Evolutionary conservation across 306 rosid genomes (phyloP), one percentile per base, ranked within the genome.

Genomic region (Trichosanthes truncata): DNA sequence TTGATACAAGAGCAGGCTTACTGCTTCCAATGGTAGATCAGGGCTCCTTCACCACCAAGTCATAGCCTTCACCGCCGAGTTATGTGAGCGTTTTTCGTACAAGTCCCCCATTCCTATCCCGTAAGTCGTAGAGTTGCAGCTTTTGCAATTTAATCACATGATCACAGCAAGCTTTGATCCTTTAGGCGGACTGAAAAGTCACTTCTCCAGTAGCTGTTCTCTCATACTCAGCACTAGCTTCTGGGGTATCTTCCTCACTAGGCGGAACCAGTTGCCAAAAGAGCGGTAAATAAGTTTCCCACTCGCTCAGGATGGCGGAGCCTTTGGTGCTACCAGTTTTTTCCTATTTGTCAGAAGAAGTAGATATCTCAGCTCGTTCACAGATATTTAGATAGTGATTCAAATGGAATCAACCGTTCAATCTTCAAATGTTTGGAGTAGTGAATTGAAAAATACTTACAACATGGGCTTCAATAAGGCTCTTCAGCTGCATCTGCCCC

Each of bases 211-310:
- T 62, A 36, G 89, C 41, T 74, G 92, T 83, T 80, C 87, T 53
- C 65, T 85, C 95, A 33, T 87, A 90, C 78, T 95, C 90, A 31
- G 92, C 83, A 82, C 85, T 87, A 48, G 97, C 98, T 84, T 95
- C 98, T 9, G 97, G 98, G 60, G 97, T 91, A 86, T 95, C 97
- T 90, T 95, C 98, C 86, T 95, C 98, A 63, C 98, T 92, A 26
- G 98, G 98, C 40, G 98, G 97, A 89, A 95, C 98, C 80, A 95
- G 83, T 84, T 95, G 98, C 97, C 97, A 95, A 84, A 95, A 95
- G 73, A 95, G 91, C 46, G 91, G 87, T 17, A 95, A 82, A 81
- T 92, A 91, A 49, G 82, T 86, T 49, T 95, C 97, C 98, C 97
- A 92, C 18, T 95, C 93, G 67, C 90, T 87, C 85, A 95, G 84